A percentile compares a stretch with the other conserved stretches of the same genome.
Conservation (phyloP, 371 early-diverging fungal genomes). For the Saksenaea vasiformis region DNA sequence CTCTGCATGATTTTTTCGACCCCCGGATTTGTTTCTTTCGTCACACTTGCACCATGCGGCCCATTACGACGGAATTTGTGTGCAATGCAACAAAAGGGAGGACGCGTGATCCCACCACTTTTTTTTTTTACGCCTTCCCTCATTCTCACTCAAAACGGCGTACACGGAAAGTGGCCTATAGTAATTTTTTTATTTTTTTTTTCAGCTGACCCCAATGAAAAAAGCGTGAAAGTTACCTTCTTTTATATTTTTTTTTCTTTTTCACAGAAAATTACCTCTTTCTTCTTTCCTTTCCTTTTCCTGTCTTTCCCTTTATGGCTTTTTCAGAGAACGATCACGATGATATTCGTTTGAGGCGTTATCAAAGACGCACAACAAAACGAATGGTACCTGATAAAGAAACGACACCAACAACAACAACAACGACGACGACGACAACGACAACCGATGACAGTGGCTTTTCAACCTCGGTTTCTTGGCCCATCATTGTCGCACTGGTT, state of each 20-base stretch:
- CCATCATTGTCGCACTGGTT: conserved; percentile 62
- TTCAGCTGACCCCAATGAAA: conserved; percentile 8
- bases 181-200: not conserved
- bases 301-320: conserved; percentile 14
- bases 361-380: not conserved
- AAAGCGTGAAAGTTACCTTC: conserved; percentile 4
- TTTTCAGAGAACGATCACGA: conserved; percentile 22
- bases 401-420: not conserved
- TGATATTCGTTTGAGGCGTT: conserved; percentile 12
- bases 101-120: not conserved
- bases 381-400: not conserved
- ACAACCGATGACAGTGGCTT: conserved; percentile 11
- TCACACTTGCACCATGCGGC: no score
- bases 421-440: conserved; percentile 1
- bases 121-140: not conserved
- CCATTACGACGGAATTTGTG: no score
- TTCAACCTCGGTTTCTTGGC: conserved; percentile 54
- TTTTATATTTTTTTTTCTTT: conserved; percentile 14
- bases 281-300: conserved; percentile 3
- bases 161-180: not conserved
- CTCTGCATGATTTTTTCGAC: not conserved
- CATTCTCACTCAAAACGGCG: not conserved
- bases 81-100: not conserved
- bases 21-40: not conserved
- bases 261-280: conserved; percentile 7